Percentiles rank a stretch among this genome's conserved stretches.
phyloP scores from a whole-genome alignment of 495 filamentous ascomycete genomes.

The Penicillium manginii region DNA sequence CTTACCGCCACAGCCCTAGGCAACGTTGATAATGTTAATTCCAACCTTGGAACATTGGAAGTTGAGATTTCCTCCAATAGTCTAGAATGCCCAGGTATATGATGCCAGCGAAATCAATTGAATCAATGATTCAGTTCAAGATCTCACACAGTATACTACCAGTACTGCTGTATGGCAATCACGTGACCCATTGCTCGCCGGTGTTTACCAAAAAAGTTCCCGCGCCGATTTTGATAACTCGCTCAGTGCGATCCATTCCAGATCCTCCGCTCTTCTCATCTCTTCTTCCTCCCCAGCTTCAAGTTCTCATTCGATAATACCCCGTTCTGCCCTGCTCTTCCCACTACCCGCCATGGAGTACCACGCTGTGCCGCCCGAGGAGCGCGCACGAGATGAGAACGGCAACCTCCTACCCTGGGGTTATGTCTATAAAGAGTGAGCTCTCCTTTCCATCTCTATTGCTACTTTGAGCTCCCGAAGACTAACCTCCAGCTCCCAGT shows the following conservation, averaged over 20 bases:
- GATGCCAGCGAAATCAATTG: too few relatives aligned
- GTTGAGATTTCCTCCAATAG: too few relatives aligned
- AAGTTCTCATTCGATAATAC: not conserved
- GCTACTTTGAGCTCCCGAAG: not conserved
- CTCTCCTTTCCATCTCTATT: conserved; percentile 1
- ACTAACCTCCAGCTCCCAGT: conserved; percentile 21
- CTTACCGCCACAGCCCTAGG: too few relatives aligned
- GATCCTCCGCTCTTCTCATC: not conserved
- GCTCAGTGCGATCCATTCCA: conserved; percentile 6
- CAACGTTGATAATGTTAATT: too few relatives aligned
- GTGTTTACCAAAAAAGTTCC: conserved; percentile 35
- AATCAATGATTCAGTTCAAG: too few relatives aligned
- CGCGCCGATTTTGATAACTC: conserved; percentile 2
- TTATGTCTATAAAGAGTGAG: conserved; percentile 64
- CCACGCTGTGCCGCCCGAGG: conserved; percentile 66
- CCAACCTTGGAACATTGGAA: too few relatives aligned
- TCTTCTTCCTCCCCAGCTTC: not conserved
- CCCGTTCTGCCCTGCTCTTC: not conserved
- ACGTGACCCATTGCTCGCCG: conserved; percentile 21
- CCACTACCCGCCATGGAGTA: conserved; percentile 54
- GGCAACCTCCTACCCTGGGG: conserved; percentile 65
- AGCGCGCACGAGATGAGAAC: conserved; percentile 62
- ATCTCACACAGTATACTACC: too few relatives aligned
- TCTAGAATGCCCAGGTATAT: too few relatives aligned
- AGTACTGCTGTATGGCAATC: too few relatives aligned